These are phyloP conservation scores for Agaricales sp. DNA, from an alignment of 1,284 basidiomycete species.

Conservation along the genomic window DNA sequence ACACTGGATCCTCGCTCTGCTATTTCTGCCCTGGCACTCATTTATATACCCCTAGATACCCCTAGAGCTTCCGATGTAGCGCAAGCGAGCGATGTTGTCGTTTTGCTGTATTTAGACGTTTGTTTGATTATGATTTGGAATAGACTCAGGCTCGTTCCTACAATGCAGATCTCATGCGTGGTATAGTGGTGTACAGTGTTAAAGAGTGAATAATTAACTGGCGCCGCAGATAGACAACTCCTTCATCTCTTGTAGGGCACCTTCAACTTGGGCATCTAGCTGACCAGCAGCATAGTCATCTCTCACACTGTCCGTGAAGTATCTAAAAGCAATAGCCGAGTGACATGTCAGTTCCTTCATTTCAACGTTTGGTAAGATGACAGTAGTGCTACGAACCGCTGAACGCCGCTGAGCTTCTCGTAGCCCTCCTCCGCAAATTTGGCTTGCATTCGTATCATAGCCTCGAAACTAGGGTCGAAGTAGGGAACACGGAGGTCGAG, in stretches of 20 bases:
- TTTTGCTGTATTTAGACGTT: too few species aligned
- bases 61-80: too few species aligned
- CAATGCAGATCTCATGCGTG: too few species aligned
- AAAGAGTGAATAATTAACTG: background rate
- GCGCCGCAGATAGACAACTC: slow-evolving; percentile 3
- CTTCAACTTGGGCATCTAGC: slow-evolving; percentile 20
- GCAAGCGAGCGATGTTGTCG: too few species aligned
- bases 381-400: slow-evolving; percentile 43
- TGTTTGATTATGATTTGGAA: too few species aligned
- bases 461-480: slow-evolving; percentile 97
- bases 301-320: slow-evolving; percentile 83
- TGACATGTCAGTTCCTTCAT: too few species aligned
- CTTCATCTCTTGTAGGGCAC: slow-evolving; percentile 2
- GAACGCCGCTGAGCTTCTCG: slow-evolving; percentile 94
- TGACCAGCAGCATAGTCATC: slow-evolving; percentile 82
- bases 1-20: too few species aligned
- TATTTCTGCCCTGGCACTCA: too few species aligned
- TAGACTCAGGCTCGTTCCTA: too few species aligned
- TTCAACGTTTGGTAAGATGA: too few species aligned
- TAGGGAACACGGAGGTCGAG: slow-evolving; percentile 94
- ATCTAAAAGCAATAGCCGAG: slow-evolving; percentile 34
- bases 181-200: background rate
- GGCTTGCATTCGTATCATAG: slow-evolving; percentile 96
- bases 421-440: slow-evolving; percentile 98
- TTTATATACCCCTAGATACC: too few species aligned